These are phyloP conservation scores for Smithsoniella earleae DNA, from an alignment of 163 green algal genomes.

Conservation along the genomic window DNA sequence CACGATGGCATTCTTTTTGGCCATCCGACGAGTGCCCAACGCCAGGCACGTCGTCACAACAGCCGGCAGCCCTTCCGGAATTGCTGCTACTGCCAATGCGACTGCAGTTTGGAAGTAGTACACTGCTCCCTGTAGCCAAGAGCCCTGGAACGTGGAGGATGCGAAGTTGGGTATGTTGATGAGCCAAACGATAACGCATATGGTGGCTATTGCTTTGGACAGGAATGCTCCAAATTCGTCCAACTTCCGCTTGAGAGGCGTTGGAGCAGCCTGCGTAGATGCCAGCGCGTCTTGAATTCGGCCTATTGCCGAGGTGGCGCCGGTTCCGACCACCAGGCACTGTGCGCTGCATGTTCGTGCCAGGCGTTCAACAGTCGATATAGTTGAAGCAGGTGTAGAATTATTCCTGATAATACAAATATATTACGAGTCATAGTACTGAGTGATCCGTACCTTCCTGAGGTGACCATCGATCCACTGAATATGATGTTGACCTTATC, in stretches of 20 bases:
- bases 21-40: slow-evolving; percentile 83
- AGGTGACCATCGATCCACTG: slow-evolving; percentile 30
- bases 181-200: slow-evolving; percentile 79
- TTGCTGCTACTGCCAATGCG: slow-evolving; percentile 64
- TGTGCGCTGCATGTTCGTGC: slow-evolving; percentile 25
- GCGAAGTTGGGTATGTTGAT: slow-evolving; percentile 76
- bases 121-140: slow-evolving; percentile 47
- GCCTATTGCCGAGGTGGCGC: slow-evolving; percentile 54
- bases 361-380: too few species aligned
- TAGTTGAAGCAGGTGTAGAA: too few species aligned
- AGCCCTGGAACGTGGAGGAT: not conserved
- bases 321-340: slow-evolving; percentile 46
- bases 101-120: slow-evolving; percentile 77
- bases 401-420: too few species aligned
- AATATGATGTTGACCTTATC: slow-evolving; percentile 78
- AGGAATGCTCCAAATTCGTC: slow-evolving; percentile 67
- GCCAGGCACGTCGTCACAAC: slow-evolving; percentile 80
- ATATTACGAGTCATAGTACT: too few species aligned
- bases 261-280: slow-evolving; percentile 33
- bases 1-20: slow-evolving; percentile 80
- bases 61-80: slow-evolving; percentile 64
- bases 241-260: slow-evolving; percentile 56
- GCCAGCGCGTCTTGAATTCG: slow-evolving; percentile 39
- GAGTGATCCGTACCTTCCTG: not conserved
- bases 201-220: slow-evolving; percentile 70